Conservation (phyloP, 2,329 filamentous ascomycete species). For the Epichloe gansuensis region DNA sequence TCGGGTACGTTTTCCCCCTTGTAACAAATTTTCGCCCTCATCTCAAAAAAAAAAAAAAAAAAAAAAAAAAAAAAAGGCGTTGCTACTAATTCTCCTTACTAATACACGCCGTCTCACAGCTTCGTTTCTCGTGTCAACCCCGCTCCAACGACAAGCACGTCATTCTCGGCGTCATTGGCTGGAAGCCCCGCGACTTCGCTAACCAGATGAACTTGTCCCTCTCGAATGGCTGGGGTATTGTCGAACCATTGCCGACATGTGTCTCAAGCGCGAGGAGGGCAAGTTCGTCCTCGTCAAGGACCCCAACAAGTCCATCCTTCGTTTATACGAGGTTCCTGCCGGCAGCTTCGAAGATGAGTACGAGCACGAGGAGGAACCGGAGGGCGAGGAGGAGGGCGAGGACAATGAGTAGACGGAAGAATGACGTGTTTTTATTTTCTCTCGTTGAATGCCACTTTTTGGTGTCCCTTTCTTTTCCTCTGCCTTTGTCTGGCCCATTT, state of each 20-base stretch:
- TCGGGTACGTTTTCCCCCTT: constrained; percentile 52
- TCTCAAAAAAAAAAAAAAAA: not conserved
- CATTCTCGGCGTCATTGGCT: constrained; percentile 87
- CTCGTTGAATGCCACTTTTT: not conserved
- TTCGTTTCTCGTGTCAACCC: constrained; percentile 90
- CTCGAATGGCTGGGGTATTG: constrained; percentile 97
- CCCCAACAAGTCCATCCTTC: constrained; percentile 91
- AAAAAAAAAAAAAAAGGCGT: too few species aligned
- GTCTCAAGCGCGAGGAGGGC: constrained; percentile 62
- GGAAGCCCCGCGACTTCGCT: constrained; percentile 96
- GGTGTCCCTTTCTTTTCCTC: not conserved
- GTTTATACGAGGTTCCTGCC: constrained; percentile 81
- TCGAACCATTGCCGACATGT: constrained; percentile 98
- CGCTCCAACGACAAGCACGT: constrained; percentile 90
- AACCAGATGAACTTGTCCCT: constrained; percentile 96
- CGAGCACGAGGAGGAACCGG: constrained; percentile 50
- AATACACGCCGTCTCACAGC: constrained; percentile 32
- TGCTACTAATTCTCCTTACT: constrained; percentile 8
- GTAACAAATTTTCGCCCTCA: not conserved
- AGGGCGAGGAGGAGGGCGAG: constrained; percentile 32
- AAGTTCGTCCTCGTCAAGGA: constrained; percentile 81
- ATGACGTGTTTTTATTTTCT: not conserved
- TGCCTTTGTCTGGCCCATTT: not conserved
- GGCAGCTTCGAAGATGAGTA: constrained; percentile 85
- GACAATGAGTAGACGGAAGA: constrained; percentile 17